Conservation (phyloP, 225 moss, liverwort and hornwort species). For the Anthoceros angustus region DNA sequence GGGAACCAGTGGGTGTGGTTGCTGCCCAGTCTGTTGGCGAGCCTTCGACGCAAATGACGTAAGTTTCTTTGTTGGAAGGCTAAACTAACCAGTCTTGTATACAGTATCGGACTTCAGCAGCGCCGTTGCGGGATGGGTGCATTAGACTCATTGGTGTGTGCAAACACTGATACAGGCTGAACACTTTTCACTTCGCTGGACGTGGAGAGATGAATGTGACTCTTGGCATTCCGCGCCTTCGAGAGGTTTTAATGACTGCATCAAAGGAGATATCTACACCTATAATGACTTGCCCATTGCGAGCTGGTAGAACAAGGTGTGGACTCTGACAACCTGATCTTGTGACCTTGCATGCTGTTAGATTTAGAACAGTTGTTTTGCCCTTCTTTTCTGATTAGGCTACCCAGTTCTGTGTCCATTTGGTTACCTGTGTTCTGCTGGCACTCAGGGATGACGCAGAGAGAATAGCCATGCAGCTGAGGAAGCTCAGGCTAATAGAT, state of each 20-base stretch:
- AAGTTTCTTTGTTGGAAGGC: background rate
- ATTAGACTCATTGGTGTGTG: background rate
- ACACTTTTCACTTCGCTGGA: slow-evolving; percentile 98
- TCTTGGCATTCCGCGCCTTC: slow-evolving; percentile 82
- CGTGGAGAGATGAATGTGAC: slow-evolving; percentile 99
- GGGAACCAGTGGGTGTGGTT: slow-evolving; percentile 91
- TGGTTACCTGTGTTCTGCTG: background rate
- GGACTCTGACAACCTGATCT: background rate
- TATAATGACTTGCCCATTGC: slow-evolving; percentile 88
- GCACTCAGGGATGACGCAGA: slow-evolving; percentile 74
- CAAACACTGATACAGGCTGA: slow-evolving; percentile 42
- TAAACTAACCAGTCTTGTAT: background rate
- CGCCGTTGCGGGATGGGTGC: background rate
- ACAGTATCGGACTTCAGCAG: background rate
- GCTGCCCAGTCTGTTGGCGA: slow-evolving; percentile 98
- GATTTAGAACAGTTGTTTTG: background rate
- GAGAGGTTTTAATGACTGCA: slow-evolving; percentile 97
- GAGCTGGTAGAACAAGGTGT: slow-evolving; percentile 46
- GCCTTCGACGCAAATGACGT: slow-evolving; percentile 99
- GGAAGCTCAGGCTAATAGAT: slow-evolving; percentile 69
- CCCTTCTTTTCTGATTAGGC: background rate
- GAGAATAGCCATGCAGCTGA: slow-evolving; percentile 55
- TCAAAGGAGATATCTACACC: slow-evolving; percentile 86
- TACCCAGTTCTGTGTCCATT: background rate
- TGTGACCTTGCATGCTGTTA: background rate